Evolutionary conservation across 169 alveolate species (phyloP), one percentile per base, ranked within the genome.

Genomic region (Cryptosporidium andersoni): DNA sequence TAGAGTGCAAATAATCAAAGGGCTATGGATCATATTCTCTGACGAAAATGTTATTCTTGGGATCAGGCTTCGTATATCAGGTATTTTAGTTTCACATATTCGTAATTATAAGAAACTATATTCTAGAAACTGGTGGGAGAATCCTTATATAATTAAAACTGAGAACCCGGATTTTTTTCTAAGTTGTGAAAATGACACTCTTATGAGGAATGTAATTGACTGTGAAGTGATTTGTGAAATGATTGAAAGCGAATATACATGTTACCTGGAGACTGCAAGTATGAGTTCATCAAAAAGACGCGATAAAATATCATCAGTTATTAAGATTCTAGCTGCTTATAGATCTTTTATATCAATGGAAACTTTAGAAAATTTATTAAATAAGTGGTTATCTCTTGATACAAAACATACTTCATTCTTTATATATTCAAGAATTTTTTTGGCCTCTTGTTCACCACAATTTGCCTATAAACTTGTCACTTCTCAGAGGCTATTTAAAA

Each of bases 81-180:
- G 60, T 39, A 60, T 74, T 34, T 25, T 74, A 12, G 51, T 68
- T 16, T 74, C 68, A 25, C 85, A 74, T n/a, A 58, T 74, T 12
- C 55, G 34, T 60, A 47, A 14, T 43, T 74, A 74, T 49, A 74
- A 74, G 49, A 74, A 60, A 37, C 34, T 74, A 58, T 74, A 74
- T 43, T 74, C 60, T 8, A 74, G 74, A n/a, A 48, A 43, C 0
- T 74, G 85, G 85, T 74, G 85, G 85, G 74, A 58, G 42, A 12
- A 48, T 56, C 64, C 36, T 36, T 74, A 58, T 49, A 45, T 8
- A 40, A 43, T 63, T 3, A 47, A 58, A 34, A 37, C 48, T 40
- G 85, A 55, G 5, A 48, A 36, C 37, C 12, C 48, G 7, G 7
- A 8, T 2, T 4, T 47, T 7, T 48, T 16, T 2, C 60, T 43